These are phyloP conservation scores for Monosporascus sp. DNA, from an alignment of 2,329 filamentous ascomycete genomes.

Conservation along the genomic window DNA sequence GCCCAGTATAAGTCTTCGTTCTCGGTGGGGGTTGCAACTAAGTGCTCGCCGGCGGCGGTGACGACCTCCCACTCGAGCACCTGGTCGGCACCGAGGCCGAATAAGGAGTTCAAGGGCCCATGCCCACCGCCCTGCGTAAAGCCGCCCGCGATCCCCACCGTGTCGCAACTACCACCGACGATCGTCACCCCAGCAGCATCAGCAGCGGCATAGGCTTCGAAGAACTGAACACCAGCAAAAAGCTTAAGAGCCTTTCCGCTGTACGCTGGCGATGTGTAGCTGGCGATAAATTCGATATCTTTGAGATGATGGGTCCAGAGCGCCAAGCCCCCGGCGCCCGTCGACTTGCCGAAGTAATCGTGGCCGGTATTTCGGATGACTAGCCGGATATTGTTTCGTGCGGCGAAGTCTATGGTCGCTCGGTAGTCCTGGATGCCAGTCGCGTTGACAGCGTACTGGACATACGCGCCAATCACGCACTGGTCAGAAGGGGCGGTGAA, in stretches of 20 bases:
- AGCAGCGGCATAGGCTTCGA: constrained; percentile 20
- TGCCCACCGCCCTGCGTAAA: constrained; percentile 49
- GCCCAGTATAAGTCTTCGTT: neutral
- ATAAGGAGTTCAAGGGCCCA: constrained; percentile 31
- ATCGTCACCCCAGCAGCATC: constrained; percentile 30
- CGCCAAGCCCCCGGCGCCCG: constrained; percentile 38
- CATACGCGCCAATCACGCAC: constrained; percentile 41
- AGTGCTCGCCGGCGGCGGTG: neutral
- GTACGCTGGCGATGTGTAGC: constrained; percentile 6
- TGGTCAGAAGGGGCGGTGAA: constrained; percentile 33
- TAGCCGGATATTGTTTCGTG: constrained; percentile 32
- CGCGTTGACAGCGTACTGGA: constrained; percentile 34
- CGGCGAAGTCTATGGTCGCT: constrained; percentile 30
- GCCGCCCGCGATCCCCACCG: constrained; percentile 45
- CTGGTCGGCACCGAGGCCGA: neutral
- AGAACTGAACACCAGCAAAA: constrained; percentile 14
- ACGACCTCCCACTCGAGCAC: neutral
- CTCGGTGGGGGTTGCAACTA: neutral
- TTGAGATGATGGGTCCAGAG: constrained; percentile 23
- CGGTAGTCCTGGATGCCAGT: constrained; percentile 24
- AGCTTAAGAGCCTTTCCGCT: constrained; percentile 16
- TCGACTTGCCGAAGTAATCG: constrained; percentile 40
- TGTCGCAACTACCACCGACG: constrained; percentile 40
- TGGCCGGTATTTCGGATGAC: constrained; percentile 34
- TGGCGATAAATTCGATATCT: constrained; percentile 11